Evolutionary conservation across 2,329 filamentous ascomycete genomes (phyloP).

Genomic region (Aspergillus sp.): DNA sequence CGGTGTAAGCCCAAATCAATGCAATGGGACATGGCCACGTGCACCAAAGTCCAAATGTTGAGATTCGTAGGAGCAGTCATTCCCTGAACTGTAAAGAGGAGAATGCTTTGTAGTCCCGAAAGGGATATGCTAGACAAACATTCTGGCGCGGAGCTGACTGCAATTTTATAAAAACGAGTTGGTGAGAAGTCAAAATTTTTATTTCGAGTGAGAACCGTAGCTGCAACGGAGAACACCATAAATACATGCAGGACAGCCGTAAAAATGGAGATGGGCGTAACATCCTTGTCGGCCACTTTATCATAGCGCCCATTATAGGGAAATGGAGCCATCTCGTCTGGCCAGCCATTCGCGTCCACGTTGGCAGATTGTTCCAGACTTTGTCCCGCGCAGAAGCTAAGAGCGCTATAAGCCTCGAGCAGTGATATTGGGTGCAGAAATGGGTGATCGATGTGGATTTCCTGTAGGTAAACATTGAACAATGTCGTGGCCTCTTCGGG

Average conservation of each 20-base stretch:
- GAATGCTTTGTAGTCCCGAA: constrained; percentile 31
- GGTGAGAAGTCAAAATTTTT: constrained; percentile 37
- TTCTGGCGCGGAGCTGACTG: constrained; percentile 30
- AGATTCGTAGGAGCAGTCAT: constrained; percentile 34
- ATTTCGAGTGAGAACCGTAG: constrained; percentile 34
- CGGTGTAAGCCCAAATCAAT: constrained; percentile 41
- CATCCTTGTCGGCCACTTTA: neutral
- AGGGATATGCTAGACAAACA: constrained; percentile 36
- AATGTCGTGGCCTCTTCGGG: constrained; percentile 25
- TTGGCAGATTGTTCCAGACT: neutral
- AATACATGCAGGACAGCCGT: constrained; percentile 33
- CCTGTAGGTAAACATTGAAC: constrained; percentile 25
- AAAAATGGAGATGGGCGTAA: constrained; percentile 16
- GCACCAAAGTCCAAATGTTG: constrained; percentile 38
- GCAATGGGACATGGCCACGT: constrained; percentile 39
- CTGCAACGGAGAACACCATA: constrained; percentile 37
- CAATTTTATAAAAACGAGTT: constrained; percentile 33
- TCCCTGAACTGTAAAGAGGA: constrained; percentile 33
- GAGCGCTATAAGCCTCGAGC: constrained; percentile 24
- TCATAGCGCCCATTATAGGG: constrained; percentile 26
- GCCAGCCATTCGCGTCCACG: constrained; percentile 28
- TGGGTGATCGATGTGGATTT: constrained; percentile 32
- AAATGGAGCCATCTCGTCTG: constrained; percentile 19
- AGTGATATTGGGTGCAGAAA: constrained; percentile 30
- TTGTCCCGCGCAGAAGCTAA: constrained; percentile 22